Evolutionary conservation across 2,329 filamentous ascomycete genomes (phyloP).

Genomic region (Pestalotiopsis sp.): DNA sequence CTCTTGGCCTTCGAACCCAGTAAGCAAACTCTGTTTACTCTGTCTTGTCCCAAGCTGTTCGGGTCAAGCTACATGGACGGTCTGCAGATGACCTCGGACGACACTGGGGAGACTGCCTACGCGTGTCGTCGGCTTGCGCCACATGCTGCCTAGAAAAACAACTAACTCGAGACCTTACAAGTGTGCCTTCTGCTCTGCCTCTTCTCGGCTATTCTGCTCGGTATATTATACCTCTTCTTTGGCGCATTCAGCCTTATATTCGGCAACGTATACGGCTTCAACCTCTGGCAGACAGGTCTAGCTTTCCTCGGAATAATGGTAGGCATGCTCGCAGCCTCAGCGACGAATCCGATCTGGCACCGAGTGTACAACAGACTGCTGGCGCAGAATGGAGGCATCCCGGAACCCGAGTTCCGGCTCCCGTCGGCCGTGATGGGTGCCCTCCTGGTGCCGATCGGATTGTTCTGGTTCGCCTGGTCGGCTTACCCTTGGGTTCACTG

Average conservation of each 20-base stretch:
- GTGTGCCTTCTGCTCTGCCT: slow-evolving; percentile 69
- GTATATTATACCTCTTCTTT: slow-evolving; percentile 89
- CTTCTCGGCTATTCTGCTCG: slow-evolving; percentile 82
- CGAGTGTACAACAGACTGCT: slow-evolving; percentile 60
- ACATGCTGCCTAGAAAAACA: background rate
- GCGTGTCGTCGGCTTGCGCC: too few relatives aligned
- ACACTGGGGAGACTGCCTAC: too few relatives aligned
- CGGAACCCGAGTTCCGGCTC: slow-evolving; percentile 86
- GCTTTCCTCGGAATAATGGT: slow-evolving; percentile 73
- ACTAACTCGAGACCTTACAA: background rate
- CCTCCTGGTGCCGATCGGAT: slow-evolving; percentile 74
- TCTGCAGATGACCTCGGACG: too few relatives aligned
- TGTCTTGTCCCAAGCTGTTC: background rate
- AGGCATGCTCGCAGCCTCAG: slow-evolving; percentile 67
- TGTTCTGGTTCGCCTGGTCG: slow-evolving; percentile 92
- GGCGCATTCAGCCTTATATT: slow-evolving; percentile 87
- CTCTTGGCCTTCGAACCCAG: slow-evolving; percentile 79
- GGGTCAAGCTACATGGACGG: background rate
- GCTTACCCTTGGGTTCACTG: slow-evolving; percentile 75
- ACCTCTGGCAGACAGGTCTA: slow-evolving; percentile 78
- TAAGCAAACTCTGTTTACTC: slow-evolving; percentile 44
- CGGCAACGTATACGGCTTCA: slow-evolving; percentile 72
- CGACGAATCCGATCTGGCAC: slow-evolving; percentile 68
- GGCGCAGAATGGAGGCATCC: slow-evolving; percentile 53
- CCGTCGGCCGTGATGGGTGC: slow-evolving; percentile 77